These are phyloP conservation scores for Penicillium sp. DNA, from an alignment of 2,329 filamentous ascomycete genomes.

Conservation along the genomic window DNA sequence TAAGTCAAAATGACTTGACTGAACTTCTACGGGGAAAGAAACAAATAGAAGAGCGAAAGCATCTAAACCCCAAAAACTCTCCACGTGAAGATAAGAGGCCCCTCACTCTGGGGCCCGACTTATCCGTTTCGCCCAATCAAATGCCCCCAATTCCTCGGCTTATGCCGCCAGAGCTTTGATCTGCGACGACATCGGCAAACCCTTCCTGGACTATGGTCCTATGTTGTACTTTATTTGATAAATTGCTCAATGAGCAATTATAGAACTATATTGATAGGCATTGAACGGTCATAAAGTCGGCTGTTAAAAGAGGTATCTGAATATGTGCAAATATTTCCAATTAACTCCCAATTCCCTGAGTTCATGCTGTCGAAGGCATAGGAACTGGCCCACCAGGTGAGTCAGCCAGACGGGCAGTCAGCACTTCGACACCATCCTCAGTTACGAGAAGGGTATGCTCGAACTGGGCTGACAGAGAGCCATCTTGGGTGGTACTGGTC, in stretches of 20 bases:
- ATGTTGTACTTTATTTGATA: not conserved
- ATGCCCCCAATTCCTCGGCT: not conserved
- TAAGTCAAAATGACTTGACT: slow-evolving; percentile 1
- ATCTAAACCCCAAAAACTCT: not conserved
- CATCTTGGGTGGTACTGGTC: slow-evolving; percentile 92
- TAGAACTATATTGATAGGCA: slow-evolving; percentile 4
- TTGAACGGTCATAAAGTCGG: slow-evolving; percentile 17
- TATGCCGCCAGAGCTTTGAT: not conserved
- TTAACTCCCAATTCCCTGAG: slow-evolving; percentile 16
- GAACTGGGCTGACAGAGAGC: slow-evolving; percentile 89
- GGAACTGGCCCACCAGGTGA: slow-evolving; percentile 72
- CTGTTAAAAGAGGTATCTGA: slow-evolving; percentile 11
- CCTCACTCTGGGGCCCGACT: slow-evolving; percentile 2
- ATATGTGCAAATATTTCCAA: slow-evolving; percentile 11
- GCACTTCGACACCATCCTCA: slow-evolving; percentile 74
- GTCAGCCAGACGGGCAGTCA: slow-evolving; percentile 69
- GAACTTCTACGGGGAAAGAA: not conserved
- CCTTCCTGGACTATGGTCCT: not conserved
- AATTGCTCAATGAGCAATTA: not conserved
- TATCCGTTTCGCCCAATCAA: slow-evolving; percentile 6
- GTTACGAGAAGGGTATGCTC: slow-evolving; percentile 84
- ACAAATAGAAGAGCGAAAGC: not conserved
- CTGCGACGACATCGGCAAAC: not conserved
- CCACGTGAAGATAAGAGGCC: not conserved
- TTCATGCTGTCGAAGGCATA: slow-evolving; percentile 46